Conservation (phyloP, 2,329 filamentous ascomycete genomes). For the Penicillium crustosum region DNA sequence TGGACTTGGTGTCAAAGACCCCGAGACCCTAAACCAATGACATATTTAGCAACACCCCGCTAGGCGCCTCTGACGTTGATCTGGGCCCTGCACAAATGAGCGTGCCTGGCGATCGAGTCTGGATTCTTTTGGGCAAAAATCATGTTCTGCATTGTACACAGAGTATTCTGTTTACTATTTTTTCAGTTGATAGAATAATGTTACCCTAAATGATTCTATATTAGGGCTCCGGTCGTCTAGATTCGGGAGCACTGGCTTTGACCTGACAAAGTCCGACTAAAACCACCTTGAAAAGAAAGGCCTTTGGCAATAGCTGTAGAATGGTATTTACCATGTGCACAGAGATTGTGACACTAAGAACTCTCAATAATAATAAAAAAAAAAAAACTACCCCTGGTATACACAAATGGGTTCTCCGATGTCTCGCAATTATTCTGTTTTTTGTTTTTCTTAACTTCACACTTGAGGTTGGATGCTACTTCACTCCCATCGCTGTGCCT, state of each 20-base stretch:
- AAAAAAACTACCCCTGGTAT: constrained; percentile 11
- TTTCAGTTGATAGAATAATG: too few species aligned
- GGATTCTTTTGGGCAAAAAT: constrained; percentile 3
- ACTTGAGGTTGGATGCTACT: background rate
- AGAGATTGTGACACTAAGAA: constrained; percentile 3
- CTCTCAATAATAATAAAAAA: background rate
- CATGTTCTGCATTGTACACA: background rate
- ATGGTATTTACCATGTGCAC: background rate
- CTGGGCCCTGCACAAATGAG: background rate
- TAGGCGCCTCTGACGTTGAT: constrained; percentile 24
- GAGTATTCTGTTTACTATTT: too few species aligned
- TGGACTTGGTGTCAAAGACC: background rate
- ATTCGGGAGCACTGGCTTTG: constrained; percentile 1
- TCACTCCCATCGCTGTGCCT: background rate
- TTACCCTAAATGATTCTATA: background rate
- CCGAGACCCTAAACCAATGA: constrained; percentile 1
- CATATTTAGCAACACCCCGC: background rate
- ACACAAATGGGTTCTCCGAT: constrained; percentile 10
- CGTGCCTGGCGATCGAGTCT: constrained; percentile 25
- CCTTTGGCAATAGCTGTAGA: constrained; percentile 1
- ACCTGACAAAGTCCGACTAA: background rate
- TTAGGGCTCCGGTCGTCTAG: constrained; percentile 6
- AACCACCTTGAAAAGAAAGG: constrained; percentile 9
- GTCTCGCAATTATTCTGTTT: constrained; percentile 8
- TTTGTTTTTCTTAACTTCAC: background rate